Percentiles rank a stretch among this genome's conserved stretches.
phyloP scores from a whole-genome alignment of 1,139 yeast species.

The Meyerozyma athensensis region DNA sequence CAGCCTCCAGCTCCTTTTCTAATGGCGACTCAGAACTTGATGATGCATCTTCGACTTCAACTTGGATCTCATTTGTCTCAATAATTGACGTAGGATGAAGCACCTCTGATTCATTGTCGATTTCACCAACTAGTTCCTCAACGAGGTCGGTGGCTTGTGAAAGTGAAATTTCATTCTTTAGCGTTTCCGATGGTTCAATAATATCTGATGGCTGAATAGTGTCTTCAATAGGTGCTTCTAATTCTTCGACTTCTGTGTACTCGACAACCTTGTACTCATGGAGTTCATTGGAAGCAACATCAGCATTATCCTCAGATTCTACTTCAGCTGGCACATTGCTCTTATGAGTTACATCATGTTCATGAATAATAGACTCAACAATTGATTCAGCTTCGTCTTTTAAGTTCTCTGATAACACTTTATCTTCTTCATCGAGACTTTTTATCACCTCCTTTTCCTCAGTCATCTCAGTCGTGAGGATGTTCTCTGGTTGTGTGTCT shows the following conservation, averaged over 20 bases:
- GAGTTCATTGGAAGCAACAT: conserved; percentile 13
- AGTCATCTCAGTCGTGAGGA: background rate
- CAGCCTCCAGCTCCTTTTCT: background rate
- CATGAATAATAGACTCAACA: no score
- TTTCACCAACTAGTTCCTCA: background rate
- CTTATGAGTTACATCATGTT: no score
- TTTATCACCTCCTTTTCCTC: background rate
- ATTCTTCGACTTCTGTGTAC: conserved; percentile 11
- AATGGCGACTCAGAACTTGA: background rate
- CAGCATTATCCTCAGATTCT: conserved; percentile 17
- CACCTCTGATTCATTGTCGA: background rate
- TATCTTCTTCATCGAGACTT: conserved; percentile 10
- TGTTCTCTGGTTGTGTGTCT: background rate
- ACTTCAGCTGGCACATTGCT: no score
- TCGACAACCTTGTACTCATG: conserved; percentile 9
- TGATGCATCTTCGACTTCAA: background rate
- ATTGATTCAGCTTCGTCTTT: conserved; percentile 12
- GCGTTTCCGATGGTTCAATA: background rate
- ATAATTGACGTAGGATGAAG: background rate
- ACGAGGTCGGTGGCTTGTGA: background rate
- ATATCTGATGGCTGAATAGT: no score
- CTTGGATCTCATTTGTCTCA: background rate
- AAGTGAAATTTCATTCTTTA: no score
- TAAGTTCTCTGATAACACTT: no score
- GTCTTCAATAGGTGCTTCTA: no score